Evolutionary conservation across 495 filamentous ascomycete species (phyloP).

Genomic region (Annulohypoxylon bovei): DNA sequence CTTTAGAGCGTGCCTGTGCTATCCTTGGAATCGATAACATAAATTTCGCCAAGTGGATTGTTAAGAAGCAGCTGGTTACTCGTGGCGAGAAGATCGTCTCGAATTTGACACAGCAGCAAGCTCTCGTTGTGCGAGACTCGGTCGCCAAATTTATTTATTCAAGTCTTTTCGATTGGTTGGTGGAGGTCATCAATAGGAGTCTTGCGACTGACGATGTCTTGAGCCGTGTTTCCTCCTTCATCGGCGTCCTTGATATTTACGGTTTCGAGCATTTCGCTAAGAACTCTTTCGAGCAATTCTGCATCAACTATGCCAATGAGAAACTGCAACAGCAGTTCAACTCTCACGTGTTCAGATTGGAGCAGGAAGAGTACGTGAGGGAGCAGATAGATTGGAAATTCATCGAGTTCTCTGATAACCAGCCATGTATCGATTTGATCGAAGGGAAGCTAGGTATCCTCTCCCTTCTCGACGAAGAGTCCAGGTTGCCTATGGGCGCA

Average conservation of each 20-base stretch:
- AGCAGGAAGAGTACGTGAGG: conserved; percentile 97
- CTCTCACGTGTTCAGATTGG: conserved; percentile 99
- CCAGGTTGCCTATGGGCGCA: conserved; percentile 93
- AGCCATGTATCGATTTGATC: conserved; percentile 99
- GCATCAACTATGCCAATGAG: conserved; percentile 99
- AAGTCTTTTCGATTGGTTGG: conserved; percentile 97
- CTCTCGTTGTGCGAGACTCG: conserved; percentile 93
- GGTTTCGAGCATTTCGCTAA: conserved; percentile 99
- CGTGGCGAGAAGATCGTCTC: conserved; percentile 98
- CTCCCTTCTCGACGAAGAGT: conserved; percentile 94
- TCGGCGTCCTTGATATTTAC: conserved; percentile 99
- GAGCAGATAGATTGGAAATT: conserved; percentile 99
- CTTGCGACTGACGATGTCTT: conserved; percentile 91
- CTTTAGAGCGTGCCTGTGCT: conserved; percentile 80
- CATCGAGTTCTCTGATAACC: conserved; percentile 99
- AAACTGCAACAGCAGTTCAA: conserved; percentile 99
- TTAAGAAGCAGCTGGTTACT: conserved; percentile 98
- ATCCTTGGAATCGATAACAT: conserved; percentile 87
- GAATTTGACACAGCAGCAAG: conserved; percentile 93
- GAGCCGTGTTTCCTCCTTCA: conserved; percentile 86
- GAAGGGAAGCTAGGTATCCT: conserved; percentile 96
- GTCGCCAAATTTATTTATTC: conserved; percentile 99
- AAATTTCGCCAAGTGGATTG: conserved; percentile 98
- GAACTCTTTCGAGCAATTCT: conserved; percentile 99
- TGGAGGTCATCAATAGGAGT: conserved; percentile 91